Base-by-base conservation (phyloP, 805 yeast genomes). In the Pichia manshurica region DNA sequence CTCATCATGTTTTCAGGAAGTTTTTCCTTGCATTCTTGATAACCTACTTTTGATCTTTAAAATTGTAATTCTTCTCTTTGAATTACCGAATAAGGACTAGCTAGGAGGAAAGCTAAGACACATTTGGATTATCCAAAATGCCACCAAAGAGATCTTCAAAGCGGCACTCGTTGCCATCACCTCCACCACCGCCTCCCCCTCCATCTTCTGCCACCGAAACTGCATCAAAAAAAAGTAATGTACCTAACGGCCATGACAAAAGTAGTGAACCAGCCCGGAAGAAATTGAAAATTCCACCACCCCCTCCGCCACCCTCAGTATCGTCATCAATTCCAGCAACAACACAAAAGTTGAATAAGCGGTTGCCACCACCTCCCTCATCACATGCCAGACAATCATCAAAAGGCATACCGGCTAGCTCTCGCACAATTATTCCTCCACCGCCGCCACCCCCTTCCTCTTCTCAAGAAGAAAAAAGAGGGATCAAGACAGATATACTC, bases 381-480 rank as follows among this genome's bases (percentile, higher is more conserved):
- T 20, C 40, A 17, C 6, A 40, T 4, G 8, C 25, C 16, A 22
- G 23, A 20, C 10, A 5, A 20, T 5, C 22, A 39, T 4, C 44
- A 15, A 31, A 6, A 15, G 4, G 12, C 17, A 17, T 5, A 12
- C 3, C 21, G 13, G 16, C 31, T 16, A 16, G 40, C 16, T 31
- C 39, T 20, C 31, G 28, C 16, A 19, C 23, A 5, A 61, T 61
- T 21, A 57, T 65, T 22, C 59, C 60, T 4, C 33, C 45, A 6
- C 65, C 66, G 5, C 66, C 68, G 2, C 73, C 73, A 25, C 71
- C 72, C 1, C 70, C 71, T 2, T 66, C 71, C 5, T 22, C 46
- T 10, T 19, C 44, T 35, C 38, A 54, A 47, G 31, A 45, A 48
- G 20, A 46, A 49, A 16, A 32, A 42, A 31, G n/a, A 31, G 15